Evolutionary conservation across 352 stramenopile species (phyloP).

Genomic region (Phytophthora pisi): DNA sequence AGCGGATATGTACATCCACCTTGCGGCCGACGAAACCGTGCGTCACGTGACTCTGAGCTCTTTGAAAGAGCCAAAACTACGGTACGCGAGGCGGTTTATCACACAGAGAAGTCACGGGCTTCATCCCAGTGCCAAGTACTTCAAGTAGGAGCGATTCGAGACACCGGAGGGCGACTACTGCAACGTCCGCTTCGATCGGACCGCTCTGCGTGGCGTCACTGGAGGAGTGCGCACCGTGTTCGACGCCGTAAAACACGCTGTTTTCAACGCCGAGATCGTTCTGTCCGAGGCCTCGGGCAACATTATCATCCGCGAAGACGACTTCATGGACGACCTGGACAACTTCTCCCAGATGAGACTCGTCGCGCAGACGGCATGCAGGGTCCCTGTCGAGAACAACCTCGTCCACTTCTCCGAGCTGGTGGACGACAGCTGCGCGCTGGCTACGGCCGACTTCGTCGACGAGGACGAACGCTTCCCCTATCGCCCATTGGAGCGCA

Average conservation of each 20-base stretch:
- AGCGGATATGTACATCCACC: constrained; percentile 44
- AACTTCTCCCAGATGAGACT: constrained; percentile 29
- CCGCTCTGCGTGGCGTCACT: constrained; percentile 13
- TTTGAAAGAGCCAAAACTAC: constrained; percentile 45
- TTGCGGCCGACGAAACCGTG: constrained; percentile 26
- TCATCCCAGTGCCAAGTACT: constrained; percentile 31
- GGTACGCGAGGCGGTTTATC: constrained; percentile 43
- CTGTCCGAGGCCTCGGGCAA: constrained; percentile 34
- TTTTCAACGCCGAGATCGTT: constrained; percentile 42
- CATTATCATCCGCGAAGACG: constrained; percentile 41
- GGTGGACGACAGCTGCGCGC: constrained; percentile 7
- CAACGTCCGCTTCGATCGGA: constrained; percentile 50
- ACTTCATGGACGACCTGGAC: constrained; percentile 29
- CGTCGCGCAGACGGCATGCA: constrained; percentile 18
- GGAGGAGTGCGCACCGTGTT: constrained; percentile 30
- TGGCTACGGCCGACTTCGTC: constrained; percentile 29
- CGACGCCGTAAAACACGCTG: constrained; percentile 25
- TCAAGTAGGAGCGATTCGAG: constrained; percentile 38
- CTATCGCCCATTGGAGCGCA: constrained; percentile 34
- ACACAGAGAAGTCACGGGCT: constrained; percentile 44
- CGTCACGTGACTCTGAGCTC: constrained; percentile 28
- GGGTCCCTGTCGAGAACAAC: constrained; percentile 33
- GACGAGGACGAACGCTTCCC: constrained; percentile 49
- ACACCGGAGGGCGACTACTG: constrained; percentile 44
- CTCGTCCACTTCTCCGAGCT: constrained; percentile 31